Percentiles rank a stretch among this genome's conserved stretches.
Conservation (phyloP, 2,329 filamentous ascomycete genomes). For the Monosporascus sp. region DNA sequence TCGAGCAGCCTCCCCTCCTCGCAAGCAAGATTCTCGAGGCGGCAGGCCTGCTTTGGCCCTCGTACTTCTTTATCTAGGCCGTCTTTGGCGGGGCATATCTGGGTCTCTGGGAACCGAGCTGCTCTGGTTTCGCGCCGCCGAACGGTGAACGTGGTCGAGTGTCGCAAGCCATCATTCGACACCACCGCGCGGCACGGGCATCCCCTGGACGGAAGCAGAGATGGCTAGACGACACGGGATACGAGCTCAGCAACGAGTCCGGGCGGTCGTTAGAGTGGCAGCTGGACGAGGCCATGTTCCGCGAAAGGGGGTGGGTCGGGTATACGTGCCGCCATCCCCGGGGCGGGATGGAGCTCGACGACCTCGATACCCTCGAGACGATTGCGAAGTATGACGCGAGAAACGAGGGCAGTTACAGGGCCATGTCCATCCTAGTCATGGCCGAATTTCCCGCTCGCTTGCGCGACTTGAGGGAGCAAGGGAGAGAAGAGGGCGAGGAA, state of each 20-base stretch:
- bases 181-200: slow-evolving; percentile 20
- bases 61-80: slow-evolving; percentile 28
- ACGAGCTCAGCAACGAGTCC: slow-evolving; percentile 13
- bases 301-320: slow-evolving; percentile 25
- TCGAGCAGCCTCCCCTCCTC: slow-evolving; percentile 26
- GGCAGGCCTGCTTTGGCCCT: slow-evolving; percentile 27
- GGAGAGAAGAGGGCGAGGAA: slow-evolving; percentile 22
- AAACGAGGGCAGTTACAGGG: slow-evolving; percentile 9
- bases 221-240: slow-evolving; percentile 17
- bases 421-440: slow-evolving; percentile 24
- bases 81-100: slow-evolving; percentile 25
- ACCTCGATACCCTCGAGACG: slow-evolving; percentile 19
- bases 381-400: slow-evolving; percentile 20
- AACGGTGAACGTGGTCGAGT: background rate
- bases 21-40: slow-evolving; percentile 25
- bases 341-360: slow-evolving; percentile 12
- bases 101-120: slow-evolving; percentile 12
- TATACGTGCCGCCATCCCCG: slow-evolving; percentile 29
- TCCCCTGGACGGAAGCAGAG: slow-evolving; percentile 9
- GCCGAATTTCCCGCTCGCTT: slow-evolving; percentile 25
- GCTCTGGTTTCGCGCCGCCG: background rate
- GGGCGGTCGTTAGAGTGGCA: slow-evolving; percentile 24
- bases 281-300: slow-evolving; percentile 26
- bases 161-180: slow-evolving; percentile 20
- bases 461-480: slow-evolving; percentile 18